Percentiles rank a stretch among this genome's conserved stretches.
Conservation (phyloP, 768 basidiomycete species). For the Russula compacta region DNA sequence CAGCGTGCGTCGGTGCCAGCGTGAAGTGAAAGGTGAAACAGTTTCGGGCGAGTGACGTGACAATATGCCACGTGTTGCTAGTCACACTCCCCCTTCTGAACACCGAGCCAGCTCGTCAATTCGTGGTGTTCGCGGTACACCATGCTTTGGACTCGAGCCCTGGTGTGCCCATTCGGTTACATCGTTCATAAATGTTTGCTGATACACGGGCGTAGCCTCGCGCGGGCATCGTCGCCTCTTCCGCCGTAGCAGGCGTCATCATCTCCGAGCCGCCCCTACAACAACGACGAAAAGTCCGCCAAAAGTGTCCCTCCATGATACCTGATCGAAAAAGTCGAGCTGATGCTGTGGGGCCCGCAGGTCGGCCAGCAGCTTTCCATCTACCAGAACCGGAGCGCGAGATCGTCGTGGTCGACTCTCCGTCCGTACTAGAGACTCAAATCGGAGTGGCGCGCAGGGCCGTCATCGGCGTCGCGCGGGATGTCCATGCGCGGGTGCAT, state of each 20-base stretch:
- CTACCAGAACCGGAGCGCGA: constrained; percentile 57
- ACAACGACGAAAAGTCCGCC: constrained; percentile 9
- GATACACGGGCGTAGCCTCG: neutral
- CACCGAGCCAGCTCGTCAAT: neutral
- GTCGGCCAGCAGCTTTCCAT: constrained; percentile 60
- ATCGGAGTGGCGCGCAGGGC: constrained; percentile 63
- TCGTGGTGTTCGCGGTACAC: neutral
- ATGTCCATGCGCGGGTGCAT: constrained; percentile 61
- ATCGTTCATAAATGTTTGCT: neutral
- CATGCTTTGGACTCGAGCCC: constrained; percentile 14
- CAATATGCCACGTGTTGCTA: neutral
- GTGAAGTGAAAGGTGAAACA: too few species aligned
- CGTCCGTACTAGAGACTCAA: constrained; percentile 64
- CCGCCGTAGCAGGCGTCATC: constrained; percentile 1
- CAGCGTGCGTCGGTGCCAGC: neutral
- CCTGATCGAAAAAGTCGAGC: neutral
- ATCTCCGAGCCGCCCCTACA: constrained; percentile 2
- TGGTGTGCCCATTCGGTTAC: neutral
- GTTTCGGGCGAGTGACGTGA: neutral
- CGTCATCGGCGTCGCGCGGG: constrained; percentile 44
- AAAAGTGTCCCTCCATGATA: neutral
- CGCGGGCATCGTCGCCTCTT: neutral
- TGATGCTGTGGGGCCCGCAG: neutral
- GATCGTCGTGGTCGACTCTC: constrained; percentile 62
- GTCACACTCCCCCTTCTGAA: neutral